Evolutionary conservation across 139 green algal species (phyloP), one percentile per base, ranked within the genome.

Genomic region (Haematococcus lacustris): DNA sequence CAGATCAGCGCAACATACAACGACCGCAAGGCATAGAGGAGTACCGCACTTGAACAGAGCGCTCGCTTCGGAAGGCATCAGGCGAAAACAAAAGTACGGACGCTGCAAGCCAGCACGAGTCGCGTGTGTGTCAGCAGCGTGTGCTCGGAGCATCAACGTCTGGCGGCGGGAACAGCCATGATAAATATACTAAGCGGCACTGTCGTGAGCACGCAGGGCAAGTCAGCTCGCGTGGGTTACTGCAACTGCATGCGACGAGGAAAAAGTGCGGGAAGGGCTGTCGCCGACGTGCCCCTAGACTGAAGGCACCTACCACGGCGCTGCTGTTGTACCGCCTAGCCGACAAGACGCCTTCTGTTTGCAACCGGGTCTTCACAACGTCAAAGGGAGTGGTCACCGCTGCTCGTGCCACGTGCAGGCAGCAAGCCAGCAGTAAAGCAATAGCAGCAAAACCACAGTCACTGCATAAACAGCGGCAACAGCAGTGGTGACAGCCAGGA

Each of bases 341-440:
- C 23, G 76, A 86, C 32, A 76, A 51, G 39, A 94, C 70, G 0
- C 92, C 92, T 62, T 91, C 82, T 25, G 93, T 91, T 80, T 97
- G 92, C 80, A 97, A 73, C 63, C 92, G 80, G 50, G 92, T 97
- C 76, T 97, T 97, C n/a, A 96, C 88, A 0, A 97, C 88, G 76
- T 97, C 92, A 62, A 97, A 78, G 0, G 92, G 92, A 0, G 79
- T 97, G 3, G 90, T 97, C 30, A 90, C 64, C 0, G 86, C 92
- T 23, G n/a, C n/a, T n/a, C n/a, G n/a, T n/a, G n/a, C n/a, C n/a
- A n/a, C n/a, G n/a, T n/a, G n/a, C n/a, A n/a, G n/a, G n/a, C n/a
- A n/a, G n/a, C n/a, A n/a, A n/a, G n/a, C n/a, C n/a, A n/a, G 88
- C 89, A 57, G 47, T 28, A 57, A 21, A 57, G 13, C 13, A 57